Evolutionary conservation across 805 yeast genomes (phyloP).

Genomic region (Vanderwaltozyma tropicalis): DNA sequence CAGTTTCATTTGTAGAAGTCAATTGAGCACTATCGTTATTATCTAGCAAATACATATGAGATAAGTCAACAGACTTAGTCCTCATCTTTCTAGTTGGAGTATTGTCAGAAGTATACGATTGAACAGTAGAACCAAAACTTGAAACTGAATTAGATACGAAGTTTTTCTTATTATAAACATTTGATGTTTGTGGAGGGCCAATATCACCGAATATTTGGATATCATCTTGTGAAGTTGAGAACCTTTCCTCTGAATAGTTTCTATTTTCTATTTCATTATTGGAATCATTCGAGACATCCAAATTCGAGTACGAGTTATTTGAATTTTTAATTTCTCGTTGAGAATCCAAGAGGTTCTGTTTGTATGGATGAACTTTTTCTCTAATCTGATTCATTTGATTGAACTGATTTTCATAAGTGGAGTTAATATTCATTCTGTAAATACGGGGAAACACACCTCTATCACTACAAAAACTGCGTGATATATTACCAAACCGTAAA

Average conservation of each 20-base stretch:
- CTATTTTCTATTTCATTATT: no score
- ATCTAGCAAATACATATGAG: conserved; percentile 32
- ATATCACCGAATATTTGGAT: background rate
- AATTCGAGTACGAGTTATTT: no score
- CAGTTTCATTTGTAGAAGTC: conserved; percentile 31
- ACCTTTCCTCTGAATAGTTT: background rate
- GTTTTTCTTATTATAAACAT: background rate
- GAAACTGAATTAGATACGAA: background rate
- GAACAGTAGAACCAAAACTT: background rate
- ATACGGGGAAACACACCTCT: no score
- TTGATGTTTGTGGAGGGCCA: background rate
- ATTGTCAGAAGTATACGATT: background rate
- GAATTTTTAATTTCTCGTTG: no score
- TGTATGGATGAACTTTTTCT: no score
- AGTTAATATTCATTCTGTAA: no score
- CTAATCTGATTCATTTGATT: no score
- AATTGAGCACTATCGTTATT: conserved; percentile 26
- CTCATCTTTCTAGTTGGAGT: conserved; percentile 10
- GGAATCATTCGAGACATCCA: no score
- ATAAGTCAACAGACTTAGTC: conserved; percentile 33
- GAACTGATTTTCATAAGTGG: no score
- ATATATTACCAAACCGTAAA: no score
- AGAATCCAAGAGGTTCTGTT: no score
- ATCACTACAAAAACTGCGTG: no score
- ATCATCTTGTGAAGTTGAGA: background rate